Evolutionary conservation across 805 yeast species (phyloP).

Genomic region (Candida wancherniae): DNA sequence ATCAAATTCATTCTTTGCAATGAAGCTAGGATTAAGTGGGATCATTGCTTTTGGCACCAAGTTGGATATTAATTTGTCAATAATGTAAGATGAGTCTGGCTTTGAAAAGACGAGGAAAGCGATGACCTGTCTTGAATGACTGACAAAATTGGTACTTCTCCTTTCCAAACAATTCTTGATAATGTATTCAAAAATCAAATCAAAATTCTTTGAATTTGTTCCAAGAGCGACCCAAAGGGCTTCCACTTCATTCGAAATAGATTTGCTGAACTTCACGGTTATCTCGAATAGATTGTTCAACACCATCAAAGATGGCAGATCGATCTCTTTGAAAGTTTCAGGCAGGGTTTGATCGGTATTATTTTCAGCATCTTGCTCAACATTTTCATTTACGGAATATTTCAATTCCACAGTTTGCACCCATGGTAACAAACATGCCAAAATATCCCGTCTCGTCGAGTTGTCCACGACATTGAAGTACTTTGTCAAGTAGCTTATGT

Average conservation of each 20-base stretch:
- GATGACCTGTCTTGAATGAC: constrained; percentile 73
- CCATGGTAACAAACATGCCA: constrained; percentile 87
- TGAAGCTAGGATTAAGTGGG: constrained; percentile 49
- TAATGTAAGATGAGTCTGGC: constrained; percentile 41
- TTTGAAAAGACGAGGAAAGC: constrained; percentile 62
- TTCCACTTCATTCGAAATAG: constrained; percentile 81
- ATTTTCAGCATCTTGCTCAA: constrained; percentile 1
- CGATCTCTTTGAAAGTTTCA: constrained; percentile 15
- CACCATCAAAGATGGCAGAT: constrained; percentile 54
- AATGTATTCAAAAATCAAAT: constrained; percentile 66
- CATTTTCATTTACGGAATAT: constrained; percentile 3
- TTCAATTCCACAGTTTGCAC: constrained; percentile 74
- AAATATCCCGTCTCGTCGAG: constrained; percentile 66
- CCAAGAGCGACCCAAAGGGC: constrained; percentile 96
- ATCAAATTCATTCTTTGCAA: constrained; percentile 24
- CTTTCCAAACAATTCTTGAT: constrained; percentile 63
- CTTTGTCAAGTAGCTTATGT: constrained; percentile 70
- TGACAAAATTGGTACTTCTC: constrained; percentile 70
- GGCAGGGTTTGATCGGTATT: constrained; percentile 1
- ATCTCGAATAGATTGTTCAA: constrained; percentile 77
- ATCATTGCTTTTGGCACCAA: constrained; percentile 85
- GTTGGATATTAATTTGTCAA: constrained; percentile 63
- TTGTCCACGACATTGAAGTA: constrained; percentile 55
- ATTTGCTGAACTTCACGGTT: constrained; percentile 69
- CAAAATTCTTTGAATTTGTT: constrained; percentile 61